phyloP scores from a whole-genome alignment of 495 filamentous ascomycete species.

The Podospora bellae-mahoneyi region DNA sequence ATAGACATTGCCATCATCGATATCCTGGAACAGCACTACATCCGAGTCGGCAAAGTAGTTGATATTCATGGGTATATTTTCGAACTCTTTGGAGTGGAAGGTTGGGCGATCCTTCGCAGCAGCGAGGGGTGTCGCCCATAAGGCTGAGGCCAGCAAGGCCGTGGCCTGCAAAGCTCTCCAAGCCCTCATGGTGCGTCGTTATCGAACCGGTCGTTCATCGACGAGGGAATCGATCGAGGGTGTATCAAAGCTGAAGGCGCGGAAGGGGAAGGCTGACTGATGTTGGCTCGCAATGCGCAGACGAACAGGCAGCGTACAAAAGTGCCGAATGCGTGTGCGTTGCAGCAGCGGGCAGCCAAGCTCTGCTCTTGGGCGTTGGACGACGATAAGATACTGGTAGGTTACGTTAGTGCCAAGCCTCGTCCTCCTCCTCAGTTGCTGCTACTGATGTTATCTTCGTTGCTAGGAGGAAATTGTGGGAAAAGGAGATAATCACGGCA shows the following conservation, averaged over 20 bases:
- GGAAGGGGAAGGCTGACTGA: not conserved
- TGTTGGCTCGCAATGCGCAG: not conserved
- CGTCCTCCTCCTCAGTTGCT: not conserved
- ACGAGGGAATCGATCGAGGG: slow-evolving; percentile 12
- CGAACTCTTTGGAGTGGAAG: slow-evolving; percentile 53
- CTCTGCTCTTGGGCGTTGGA: not conserved
- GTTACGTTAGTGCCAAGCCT: not conserved
- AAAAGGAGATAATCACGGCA: not conserved
- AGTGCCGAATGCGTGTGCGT: not conserved
- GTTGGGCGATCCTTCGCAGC: slow-evolving; percentile 50
- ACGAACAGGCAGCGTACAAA: slow-evolving; percentile 1
- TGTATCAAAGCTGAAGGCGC: not conserved
- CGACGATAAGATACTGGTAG: not conserved
- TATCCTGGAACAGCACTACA: slow-evolving; percentile 64
- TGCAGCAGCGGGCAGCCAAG: not conserved
- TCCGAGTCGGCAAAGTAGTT: slow-evolving; percentile 87
- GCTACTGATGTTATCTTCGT: too few species aligned
- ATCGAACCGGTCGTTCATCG: slow-evolving; percentile 26
- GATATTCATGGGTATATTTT: slow-evolving; percentile 58
- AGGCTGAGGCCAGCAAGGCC: slow-evolving; percentile 40
- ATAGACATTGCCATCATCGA: slow-evolving; percentile 53
- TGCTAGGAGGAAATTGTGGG: not conserved
- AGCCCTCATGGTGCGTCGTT: slow-evolving; percentile 42
- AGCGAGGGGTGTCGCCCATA: slow-evolving; percentile 39
- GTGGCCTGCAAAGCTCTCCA: slow-evolving; percentile 43